Percentiles rank a stretch among this genome's conserved stretches.
Conservation (phyloP, 306 rosid genomes). For the Pterocarpus macrocarpus region DNA sequence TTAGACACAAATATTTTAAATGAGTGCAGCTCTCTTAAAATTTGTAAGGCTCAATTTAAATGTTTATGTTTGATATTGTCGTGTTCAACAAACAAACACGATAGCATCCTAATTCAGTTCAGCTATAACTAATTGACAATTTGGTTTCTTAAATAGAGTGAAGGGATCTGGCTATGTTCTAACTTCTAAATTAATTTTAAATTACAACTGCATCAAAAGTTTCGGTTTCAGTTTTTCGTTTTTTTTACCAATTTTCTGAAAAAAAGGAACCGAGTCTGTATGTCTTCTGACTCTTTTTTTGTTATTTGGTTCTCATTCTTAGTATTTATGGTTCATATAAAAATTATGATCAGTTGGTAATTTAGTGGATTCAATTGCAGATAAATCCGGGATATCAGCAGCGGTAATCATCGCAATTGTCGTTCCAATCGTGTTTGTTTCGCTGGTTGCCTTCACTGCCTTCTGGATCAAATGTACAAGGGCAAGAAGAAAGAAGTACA, state of each 20-base stretch:
- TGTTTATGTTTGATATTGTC: too few relatives aligned
- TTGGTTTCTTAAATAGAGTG: too few relatives aligned
- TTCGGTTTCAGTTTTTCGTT: not conserved
- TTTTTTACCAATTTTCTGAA: not conserved
- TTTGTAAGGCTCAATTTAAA: too few relatives aligned
- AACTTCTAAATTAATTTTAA: not conserved
- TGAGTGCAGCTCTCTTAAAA: too few relatives aligned
- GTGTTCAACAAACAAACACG: too few relatives aligned
- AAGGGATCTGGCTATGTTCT: not conserved
- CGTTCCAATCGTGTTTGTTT: constrained; percentile 25
- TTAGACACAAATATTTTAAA: too few relatives aligned
- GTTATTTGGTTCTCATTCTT: not conserved
- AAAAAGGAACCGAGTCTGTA: not conserved
- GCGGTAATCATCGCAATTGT: constrained; percentile 41
- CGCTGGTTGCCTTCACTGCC: constrained; percentile 9
- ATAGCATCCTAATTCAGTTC: too few relatives aligned
- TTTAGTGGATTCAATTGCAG: constrained; percentile 40
- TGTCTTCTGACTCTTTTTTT: not conserved
- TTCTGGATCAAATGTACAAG: constrained; percentile 26
- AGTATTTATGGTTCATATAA: not conserved
- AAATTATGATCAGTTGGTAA: constrained; percentile 9
- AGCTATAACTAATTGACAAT: too few relatives aligned
- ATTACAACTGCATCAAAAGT: not conserved
- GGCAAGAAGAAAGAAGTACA: constrained; percentile 24
- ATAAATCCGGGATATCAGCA: constrained; percentile 12